Percentiles rank a stretch among this genome's conserved stretches.
These are phyloP conservation scores for Skeletonema grethae DNA, from an alignment of 108 stramenopile genomes.

Conservation along the genomic window DNA sequence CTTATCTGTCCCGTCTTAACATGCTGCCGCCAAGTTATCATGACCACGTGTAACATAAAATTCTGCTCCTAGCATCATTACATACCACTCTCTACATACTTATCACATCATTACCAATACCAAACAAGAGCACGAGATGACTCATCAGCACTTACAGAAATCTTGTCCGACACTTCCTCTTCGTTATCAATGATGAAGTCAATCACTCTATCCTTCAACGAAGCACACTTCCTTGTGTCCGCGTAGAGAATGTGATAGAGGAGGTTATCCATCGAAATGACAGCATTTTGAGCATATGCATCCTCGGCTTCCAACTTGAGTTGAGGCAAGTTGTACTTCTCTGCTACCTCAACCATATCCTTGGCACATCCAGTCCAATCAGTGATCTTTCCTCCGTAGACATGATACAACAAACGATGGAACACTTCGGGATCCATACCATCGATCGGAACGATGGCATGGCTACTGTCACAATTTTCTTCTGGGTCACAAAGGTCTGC, in stretches of 20 bases:
- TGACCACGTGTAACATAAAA: not conserved
- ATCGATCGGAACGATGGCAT: constrained; percentile 24
- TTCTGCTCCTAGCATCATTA: not conserved
- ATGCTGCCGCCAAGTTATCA: not conserved
- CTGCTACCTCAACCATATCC: constrained; percentile 31
- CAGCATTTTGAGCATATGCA: constrained; percentile 1
- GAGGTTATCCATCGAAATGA: constrained; percentile 13
- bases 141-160: not conserved
- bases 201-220: constrained; percentile 25
- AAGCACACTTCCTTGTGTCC: constrained; percentile 12
- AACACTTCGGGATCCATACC: constrained; percentile 29
- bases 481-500: constrained; percentile 19
- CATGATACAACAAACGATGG: constrained; percentile 10
- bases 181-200: constrained; percentile 21
- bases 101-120: not conserved
- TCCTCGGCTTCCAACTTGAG: constrained; percentile 36
- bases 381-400: constrained; percentile 24
- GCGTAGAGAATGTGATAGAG: constrained; percentile 22
- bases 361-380: constrained; percentile 18
- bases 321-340: constrained; percentile 18
- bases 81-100: not conserved
- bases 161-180: constrained; percentile 9
- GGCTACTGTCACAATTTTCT: not conserved
- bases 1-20: not conserved
- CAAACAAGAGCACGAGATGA: not conserved